Base-by-base conservation (phyloP, 495 filamentous ascomycete genomes). In the Parathielavia appendiculata region DNA sequence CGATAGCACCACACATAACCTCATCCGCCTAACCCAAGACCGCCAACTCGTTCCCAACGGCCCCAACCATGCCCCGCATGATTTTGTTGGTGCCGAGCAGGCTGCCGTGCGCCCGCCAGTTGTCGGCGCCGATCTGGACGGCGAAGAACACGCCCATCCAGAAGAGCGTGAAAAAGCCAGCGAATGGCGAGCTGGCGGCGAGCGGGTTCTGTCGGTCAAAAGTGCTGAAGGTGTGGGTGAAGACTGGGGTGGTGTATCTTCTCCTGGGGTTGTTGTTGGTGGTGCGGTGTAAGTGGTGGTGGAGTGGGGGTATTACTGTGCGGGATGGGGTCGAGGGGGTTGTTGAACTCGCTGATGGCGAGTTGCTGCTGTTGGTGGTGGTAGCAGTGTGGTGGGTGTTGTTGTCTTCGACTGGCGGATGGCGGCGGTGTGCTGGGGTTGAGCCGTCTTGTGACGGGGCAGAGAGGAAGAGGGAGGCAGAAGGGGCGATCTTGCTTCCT, bases 161-260 rank as follows among this genome's bases (percentile, higher is more conserved):
- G 70, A 90, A 89, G 6, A 91, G 77, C 1, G 84, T 86, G 61
- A 87, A 90, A 70, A 91, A 90, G 34, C 87, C 87, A 63, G 87
- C 81, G 60, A 89, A 90, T 10, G 82, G 80, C 23, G 79, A 83
- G 16, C 81, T 76, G 13, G 76, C 73, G 13, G 75, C 76, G 1
- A 68, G 68, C 7, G 76, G 74, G 69, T 88, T 88, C 58, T 84
- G 82, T 13, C 83, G 76, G 67, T 91, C 87, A 62, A 91, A 90
- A 6, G 83, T 74, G 0, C 86, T 85, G 63, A 87, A 87, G 53
- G 80, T 81, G 36, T 81, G 76, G 4, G 85, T 89, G 65, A 89
- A 89, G 17, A 86, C 80, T 40, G 87, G 69, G 65, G 88, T 84
- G 56, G 79, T 71, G 66, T 88, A 84, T 55, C n/a, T 81, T 82